Percentiles rank a stretch among this genome's conserved stretches.
Evolutionary conservation across 805 yeast species (phyloP).

Genomic region (Candida insectalens): DNA sequence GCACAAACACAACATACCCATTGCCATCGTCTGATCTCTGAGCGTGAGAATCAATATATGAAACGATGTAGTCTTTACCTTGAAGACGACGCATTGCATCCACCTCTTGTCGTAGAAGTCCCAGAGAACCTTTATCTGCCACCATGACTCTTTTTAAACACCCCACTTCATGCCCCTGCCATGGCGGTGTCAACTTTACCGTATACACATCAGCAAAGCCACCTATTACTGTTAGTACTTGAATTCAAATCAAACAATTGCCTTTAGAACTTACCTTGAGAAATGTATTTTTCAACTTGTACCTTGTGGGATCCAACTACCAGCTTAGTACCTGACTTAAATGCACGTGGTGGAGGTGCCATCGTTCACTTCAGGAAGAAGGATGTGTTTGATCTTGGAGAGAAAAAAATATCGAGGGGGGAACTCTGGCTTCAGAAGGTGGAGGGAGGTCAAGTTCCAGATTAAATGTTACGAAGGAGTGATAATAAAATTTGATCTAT

Average conservation of each 20-base stretch:
- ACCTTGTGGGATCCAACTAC: constrained; percentile 42
- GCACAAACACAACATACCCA: constrained; percentile 68
- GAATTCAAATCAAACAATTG: constrained; percentile 50
- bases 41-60: constrained; percentile 70
- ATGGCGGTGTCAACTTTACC: constrained; percentile 41
- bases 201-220: constrained; percentile 78
- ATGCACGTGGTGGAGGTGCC: constrained; percentile 11
- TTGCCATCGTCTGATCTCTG: constrained; percentile 30
- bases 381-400: too few relatives aligned
- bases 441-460: too few relatives aligned
- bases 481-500: too few relatives aligned
- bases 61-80: constrained; percentile 49
- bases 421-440: too few relatives aligned
- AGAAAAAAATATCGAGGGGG: too few relatives aligned
- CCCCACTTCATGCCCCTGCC: constrained; percentile 34
- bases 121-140: constrained; percentile 58
- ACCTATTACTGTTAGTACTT: constrained; percentile 23
- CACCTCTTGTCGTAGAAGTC: constrained; percentile 61
- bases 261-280: constrained; percentile 14
- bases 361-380: not conserved
- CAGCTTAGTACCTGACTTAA: constrained; percentile 34
- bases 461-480: too few relatives aligned
- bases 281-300: constrained; percentile 34
- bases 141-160: constrained; percentile 71
- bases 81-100: constrained; percentile 65